Base-by-base conservation (phyloP, 108 stramenopile genomes). In the Cyclotella distinguenda region DNA sequence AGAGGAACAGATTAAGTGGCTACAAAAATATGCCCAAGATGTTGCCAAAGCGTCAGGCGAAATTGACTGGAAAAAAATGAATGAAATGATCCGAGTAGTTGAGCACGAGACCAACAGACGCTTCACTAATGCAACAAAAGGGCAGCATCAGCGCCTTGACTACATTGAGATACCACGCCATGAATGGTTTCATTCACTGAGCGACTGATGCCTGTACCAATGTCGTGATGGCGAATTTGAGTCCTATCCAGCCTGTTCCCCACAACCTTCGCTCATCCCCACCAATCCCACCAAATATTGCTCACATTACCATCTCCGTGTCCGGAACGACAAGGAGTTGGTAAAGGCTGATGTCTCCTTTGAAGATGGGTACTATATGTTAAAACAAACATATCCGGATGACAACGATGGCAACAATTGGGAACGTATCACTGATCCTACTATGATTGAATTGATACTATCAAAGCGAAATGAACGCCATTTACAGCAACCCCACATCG, bases 31-130 rank as follows among this genome's bases (percentile, higher is more conserved):
- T 34, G 38, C 38, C 16, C 32, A 55, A 34, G 33, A 55, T 35
- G 18, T 55, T 16, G 53, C 53, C 16, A 7, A 16, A 13, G 40
- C 57, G 10, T 21, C 39, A 25, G 57, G 39, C 40, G 39, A 25
- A 16, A 18, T 8, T 9, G 57, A 59, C n/a, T 59, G 57, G 57
- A 23, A 42, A 25, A 42, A 40, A 42, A 18, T 42, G 31, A 59
- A 42, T 38, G 33, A 39, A 12, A 5, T 25, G 13, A 59, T 59
- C 39, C 15, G 21, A 26, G 5, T 11, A n/a, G 15, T 25, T 32
- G 39, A 59, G 19, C 4, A 40, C 4, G 40, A 22, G 8, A 9
- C 42, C 5, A 22, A 59, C 11, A 39, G 40, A 25, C 21, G 27
- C 22, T 9, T 59, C 6, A 42, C 57, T n/a, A 16, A 7, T 3